A percentile compares a stretch with the other conserved stretches of the same genome.
Conservation (phyloP, 129 eudicot species). For the Helianthus tuberosus region DNA sequence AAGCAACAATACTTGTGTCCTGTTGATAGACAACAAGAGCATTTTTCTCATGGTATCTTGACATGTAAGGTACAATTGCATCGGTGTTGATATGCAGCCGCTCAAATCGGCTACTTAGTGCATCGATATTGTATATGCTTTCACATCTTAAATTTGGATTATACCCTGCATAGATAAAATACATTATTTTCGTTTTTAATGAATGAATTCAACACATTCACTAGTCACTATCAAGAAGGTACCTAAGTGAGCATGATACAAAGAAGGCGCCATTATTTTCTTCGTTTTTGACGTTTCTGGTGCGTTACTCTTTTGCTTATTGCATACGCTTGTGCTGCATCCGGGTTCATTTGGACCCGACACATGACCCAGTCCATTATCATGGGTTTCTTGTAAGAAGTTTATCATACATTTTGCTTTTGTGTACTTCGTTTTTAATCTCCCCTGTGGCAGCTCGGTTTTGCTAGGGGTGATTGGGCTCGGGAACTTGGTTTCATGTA, state of each 20-base stretch:
- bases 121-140: conserved; percentile 34
- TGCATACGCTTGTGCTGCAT: conserved; percentile 53
- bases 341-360: conserved; percentile 50
- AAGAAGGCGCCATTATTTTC: conserved; percentile 42
- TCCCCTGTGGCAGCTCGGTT: conserved; percentile 27
- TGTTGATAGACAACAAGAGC: conserved; percentile 69
- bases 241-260: conserved; percentile 38
- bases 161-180: conserved; percentile 45
- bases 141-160: conserved; percentile 41
- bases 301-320: conserved; percentile 45
- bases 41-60: conserved; percentile 48
- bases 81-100: conserved; percentile 51
- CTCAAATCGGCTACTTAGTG: conserved; percentile 44
- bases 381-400: conserved; percentile 59
- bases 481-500: conserved; percentile 22
- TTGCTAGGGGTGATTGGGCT: conserved; percentile 34
- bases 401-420: conserved; percentile 58
- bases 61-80: conserved; percentile 37
- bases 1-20: conserved; percentile 64
- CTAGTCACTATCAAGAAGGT: conserved; percentile 10
- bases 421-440: conserved; percentile 21
- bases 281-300: conserved; percentile 25
- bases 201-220: neutral
- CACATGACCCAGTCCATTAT: conserved; percentile 39
- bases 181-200: neutral